Base-by-base conservation (phyloP, 176 grass and related monocot species). In the Zizania latifolia region DNA sequence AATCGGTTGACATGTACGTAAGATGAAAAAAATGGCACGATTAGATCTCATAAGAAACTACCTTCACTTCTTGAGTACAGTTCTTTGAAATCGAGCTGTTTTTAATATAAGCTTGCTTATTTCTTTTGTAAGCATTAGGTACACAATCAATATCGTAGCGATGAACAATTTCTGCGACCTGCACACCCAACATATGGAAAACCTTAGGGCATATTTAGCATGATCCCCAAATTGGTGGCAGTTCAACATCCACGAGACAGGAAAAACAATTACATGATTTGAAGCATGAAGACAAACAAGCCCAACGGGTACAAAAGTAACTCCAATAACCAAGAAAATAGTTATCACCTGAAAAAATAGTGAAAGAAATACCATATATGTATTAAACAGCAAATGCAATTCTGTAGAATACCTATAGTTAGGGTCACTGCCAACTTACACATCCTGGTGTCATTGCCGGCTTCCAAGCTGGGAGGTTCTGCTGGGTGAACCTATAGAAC, bases 381-480 rank as follows among this genome's bases (percentile, higher is more conserved):
- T 28, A 58, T 17, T 29, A 62, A 75, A 65, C 56, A 59, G 21
- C 7, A 4, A 2, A 70, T 56, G 41, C 62, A 56, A 41, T 4
- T 72, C 14, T 34, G 22, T 36, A 60, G 5, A 51, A 60, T 71
- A 65, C 45, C 16, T 10, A 16, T 43, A 3, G n/a, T 34, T 35
- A 45, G 28, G 21, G 35, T 37, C 43, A 62, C 26, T 77, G 40
- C 32, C 24, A 88, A 61, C 86, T 90, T 85, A 99, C 95, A 74
- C 70, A 86, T 78, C 91, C 84, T 70, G 95, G 73, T 59, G 95
- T 90, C 66, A 92, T 90, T 88, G 84, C 81, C 0, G 86, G 89
- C 51, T 90, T 99, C 87, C 95, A 99, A 79, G 89, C 72, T 54
- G 91, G 84, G 73, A 99, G 86, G 70, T 94, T 93, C 74, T 99